Evolutionary conservation across 208 protist species (phyloP).

Genomic region (Leishmania tropica): DNA sequence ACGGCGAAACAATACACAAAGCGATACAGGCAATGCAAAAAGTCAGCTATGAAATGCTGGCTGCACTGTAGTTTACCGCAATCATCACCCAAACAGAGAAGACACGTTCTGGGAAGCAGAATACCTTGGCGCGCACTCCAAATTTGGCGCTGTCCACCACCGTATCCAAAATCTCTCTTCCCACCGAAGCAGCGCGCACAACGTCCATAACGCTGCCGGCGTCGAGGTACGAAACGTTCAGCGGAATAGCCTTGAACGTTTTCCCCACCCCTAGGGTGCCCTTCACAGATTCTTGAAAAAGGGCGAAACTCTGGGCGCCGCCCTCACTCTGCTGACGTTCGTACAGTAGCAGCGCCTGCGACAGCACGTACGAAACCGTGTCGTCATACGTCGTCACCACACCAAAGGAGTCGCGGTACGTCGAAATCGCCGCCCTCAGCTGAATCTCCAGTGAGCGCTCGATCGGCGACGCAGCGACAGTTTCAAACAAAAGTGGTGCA

Average conservation of each 20-base stretch:
- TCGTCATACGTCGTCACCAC: conserved; percentile 80
- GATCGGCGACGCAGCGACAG: conserved; percentile 24
- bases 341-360: conserved; percentile 83
- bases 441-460: conserved; percentile 63
- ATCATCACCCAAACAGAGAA: conserved; percentile 92
- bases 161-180: conserved; percentile 87
- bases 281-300: conserved; percentile 91
- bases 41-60: conserved; percentile 6
- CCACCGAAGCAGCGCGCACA: conserved; percentile 51
- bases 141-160: conserved; percentile 75
- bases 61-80: conserved; percentile 68
- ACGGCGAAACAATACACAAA: not conserved
- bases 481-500: conserved; percentile 65
- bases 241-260: conserved; percentile 91
- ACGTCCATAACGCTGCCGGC: conserved; percentile 67
- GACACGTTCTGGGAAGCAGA: conserved; percentile 85
- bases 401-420: conserved; percentile 79
- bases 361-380: conserved; percentile 73
- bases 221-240: conserved; percentile 86
- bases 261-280: conserved; percentile 81
- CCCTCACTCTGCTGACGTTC: conserved; percentile 69
- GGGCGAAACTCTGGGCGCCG: conserved; percentile 39
- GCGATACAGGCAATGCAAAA: not conserved
- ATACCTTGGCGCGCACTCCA: conserved; percentile 76
- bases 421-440: conserved; percentile 46